Percentiles rank a stretch among this genome's conserved stretches.
Conservation (phyloP, 1,284 basidiomycete genomes). For the Cutaneotrichosporon sp. region DNA sequence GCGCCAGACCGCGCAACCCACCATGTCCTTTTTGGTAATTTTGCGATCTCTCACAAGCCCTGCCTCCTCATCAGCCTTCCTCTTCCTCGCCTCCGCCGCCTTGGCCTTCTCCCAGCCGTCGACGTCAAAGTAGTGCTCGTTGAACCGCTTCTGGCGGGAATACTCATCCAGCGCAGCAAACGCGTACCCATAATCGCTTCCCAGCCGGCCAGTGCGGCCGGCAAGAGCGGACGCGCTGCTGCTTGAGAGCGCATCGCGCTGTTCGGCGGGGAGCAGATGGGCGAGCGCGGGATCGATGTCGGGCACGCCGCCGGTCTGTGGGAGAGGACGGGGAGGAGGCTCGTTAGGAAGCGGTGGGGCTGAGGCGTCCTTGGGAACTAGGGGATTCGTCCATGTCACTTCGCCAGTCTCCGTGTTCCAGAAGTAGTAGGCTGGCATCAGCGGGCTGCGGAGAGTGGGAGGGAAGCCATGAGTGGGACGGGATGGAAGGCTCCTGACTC, state of each 20-base stretch:
- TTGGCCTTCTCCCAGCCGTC: slow-evolving; percentile 69
- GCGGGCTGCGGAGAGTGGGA: not conserved
- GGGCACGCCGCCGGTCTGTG: slow-evolving; percentile 24
- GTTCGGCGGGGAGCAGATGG: slow-evolving; percentile 67
- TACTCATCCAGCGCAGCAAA: slow-evolving; percentile 75
- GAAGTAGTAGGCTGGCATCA: slow-evolving; percentile 68
- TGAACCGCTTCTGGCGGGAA: slow-evolving; percentile 78
- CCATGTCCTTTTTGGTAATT: slow-evolving; percentile 79
- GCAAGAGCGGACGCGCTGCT: slow-evolving; percentile 78
- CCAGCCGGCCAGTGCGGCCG: slow-evolving; percentile 72
- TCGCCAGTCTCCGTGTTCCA: slow-evolving; percentile 71
- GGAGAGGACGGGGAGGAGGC: slow-evolving; percentile 29
- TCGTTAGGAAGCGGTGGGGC: slow-evolving; percentile 29
- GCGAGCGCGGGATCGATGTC: slow-evolving; percentile 82
- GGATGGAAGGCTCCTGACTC: slow-evolving; percentile 5
- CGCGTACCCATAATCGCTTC: slow-evolving; percentile 53
- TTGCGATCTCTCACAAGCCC: slow-evolving; percentile 55
- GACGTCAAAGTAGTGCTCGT: slow-evolving; percentile 81
- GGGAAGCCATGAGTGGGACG: not conserved
- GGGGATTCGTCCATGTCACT: slow-evolving; percentile 84
- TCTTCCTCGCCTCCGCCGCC: slow-evolving; percentile 54
- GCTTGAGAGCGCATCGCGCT: slow-evolving; percentile 47
- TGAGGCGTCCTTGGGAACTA: slow-evolving; percentile 47
- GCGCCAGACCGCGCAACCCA: slow-evolving; percentile 49
- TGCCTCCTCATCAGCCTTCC: slow-evolving; percentile 56